Evolutionary conservation across 140 eudicot species (phyloP).

Genomic region (Bidens hawaiensis): DNA sequence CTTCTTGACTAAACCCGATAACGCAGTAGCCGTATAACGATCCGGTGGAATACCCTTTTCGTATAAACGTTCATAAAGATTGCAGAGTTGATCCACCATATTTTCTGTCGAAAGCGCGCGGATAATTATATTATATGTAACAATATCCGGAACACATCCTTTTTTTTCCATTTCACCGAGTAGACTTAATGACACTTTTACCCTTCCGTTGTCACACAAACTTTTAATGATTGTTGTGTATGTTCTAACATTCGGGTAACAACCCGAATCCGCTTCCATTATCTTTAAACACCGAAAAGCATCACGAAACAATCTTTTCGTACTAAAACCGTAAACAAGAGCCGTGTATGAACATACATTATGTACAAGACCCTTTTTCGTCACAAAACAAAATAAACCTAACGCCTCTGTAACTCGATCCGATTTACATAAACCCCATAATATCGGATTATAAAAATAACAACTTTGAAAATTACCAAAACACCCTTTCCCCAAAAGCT

Average conservation of each 20-base stretch:
- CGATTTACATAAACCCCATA: slow-evolving; percentile 58
- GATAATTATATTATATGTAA: slow-evolving; percentile 49
- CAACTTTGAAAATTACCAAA: slow-evolving; percentile 28
- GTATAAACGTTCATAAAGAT: slow-evolving; percentile 30
- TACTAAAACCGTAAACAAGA: slow-evolving; percentile 53
- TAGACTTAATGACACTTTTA: slow-evolving; percentile 39
- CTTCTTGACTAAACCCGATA: slow-evolving; percentile 55
- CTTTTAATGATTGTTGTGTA: slow-evolving; percentile 47
- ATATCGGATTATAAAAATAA: slow-evolving; percentile 45
- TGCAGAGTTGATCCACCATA: slow-evolving; percentile 26
- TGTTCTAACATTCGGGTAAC: slow-evolving; percentile 40
- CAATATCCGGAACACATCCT: slow-evolving; percentile 50
- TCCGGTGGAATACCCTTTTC: slow-evolving; percentile 51
- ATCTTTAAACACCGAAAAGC: slow-evolving; percentile 37
- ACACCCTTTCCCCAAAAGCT: slow-evolving; percentile 31
- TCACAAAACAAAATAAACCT: slow-evolving; percentile 39
- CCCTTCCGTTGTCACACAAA: slow-evolving; percentile 57
- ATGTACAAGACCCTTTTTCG: slow-evolving; percentile 51
- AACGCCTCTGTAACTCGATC: slow-evolving; percentile 22
- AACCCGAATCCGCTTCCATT: slow-evolving; percentile 37
- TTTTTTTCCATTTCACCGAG: slow-evolving; percentile 44
- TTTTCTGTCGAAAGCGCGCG: slow-evolving; percentile 50
- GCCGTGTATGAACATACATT: slow-evolving; percentile 58
- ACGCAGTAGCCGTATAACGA: slow-evolving; percentile 44
- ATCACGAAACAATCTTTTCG: slow-evolving; percentile 41